These are phyloP conservation scores for Pueraria montana DNA, from an alignment of 306 rosid species.

Conservation along the genomic window DNA sequence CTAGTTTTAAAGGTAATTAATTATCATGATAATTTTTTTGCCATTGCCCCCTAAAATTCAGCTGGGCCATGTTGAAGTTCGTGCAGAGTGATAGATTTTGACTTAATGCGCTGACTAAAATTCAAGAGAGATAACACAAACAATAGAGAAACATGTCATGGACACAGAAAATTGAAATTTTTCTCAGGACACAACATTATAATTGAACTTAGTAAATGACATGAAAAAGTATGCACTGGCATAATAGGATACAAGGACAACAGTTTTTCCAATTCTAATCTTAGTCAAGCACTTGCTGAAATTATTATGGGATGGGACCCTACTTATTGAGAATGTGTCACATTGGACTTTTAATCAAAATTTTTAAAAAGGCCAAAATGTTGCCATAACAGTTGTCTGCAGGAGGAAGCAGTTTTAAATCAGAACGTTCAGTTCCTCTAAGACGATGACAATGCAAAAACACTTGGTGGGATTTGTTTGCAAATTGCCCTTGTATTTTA, in stretches of 20 bases:
- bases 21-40: not conserved
- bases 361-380: conserved; percentile 44
- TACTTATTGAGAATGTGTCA: conserved; percentile 11
- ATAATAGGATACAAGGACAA: conserved; percentile 28
- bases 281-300: not conserved
- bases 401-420: conserved; percentile 38
- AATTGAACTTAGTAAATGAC: not conserved
- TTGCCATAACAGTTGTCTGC: conserved; percentile 42
- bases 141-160: conserved; percentile 37
- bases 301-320: conserved; percentile 20
- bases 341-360: conserved; percentile 37
- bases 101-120: not conserved
- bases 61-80: conserved; percentile 35
- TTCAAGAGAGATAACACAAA: conserved; percentile 19
- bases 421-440: conserved; percentile 42
- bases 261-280: not conserved
- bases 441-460: conserved; percentile 37
- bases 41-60: conserved; percentile 28
- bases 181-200: not conserved
- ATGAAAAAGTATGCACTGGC: not conserved
- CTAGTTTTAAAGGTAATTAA: conserved; percentile 23
- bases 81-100: not conserved
- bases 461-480: conserved; percentile 37
- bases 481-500: conserved; percentile 39
- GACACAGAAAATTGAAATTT: conserved; percentile 26